Conservation (phyloP, 1,284 basidiomycete species). For the Pseudozyma pruni region DNA sequence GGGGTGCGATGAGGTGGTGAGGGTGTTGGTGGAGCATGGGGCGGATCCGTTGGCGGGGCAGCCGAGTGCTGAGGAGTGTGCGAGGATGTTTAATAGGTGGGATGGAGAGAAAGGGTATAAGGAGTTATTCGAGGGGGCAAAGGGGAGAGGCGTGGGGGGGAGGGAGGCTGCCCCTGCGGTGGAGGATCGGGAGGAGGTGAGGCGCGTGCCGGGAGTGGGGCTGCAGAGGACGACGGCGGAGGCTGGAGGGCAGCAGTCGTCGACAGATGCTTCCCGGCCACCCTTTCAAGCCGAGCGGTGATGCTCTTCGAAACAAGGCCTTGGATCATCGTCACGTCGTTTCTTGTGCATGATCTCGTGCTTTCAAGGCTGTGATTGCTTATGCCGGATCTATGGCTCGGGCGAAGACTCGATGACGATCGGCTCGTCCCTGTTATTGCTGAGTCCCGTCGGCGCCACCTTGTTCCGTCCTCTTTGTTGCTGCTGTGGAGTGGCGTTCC, state of each 20-base stretch:
- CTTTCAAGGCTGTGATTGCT: no score
- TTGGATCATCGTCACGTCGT: no score
- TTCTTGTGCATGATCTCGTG: no score
- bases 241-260: background rate
- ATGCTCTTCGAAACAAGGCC: background rate
- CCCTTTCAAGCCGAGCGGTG: conserved; percentile 9
- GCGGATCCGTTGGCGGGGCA: conserved; percentile 78
- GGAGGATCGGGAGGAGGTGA: conserved; percentile 49
- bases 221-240: conserved; percentile 10
- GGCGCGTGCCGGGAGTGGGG: conserved; percentile 40
- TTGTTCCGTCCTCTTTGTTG: background rate
- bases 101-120: conserved; percentile 45
- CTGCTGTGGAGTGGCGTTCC: background rate
- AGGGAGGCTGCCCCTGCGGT: conserved; percentile 41
- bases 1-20: conserved; percentile 74
- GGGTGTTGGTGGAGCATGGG: conserved; percentile 74
- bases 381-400: conserved; percentile 31
- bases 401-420: conserved; percentile 48
- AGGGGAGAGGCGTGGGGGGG: conserved; percentile 45
- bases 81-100: conserved; percentile 64
- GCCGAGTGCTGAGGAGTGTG: conserved; percentile 80
- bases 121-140: conserved; percentile 44
- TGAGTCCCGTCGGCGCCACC: background rate
- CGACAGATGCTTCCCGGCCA: background rate
- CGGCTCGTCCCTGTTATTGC: conserved; percentile 25